Evolutionary conservation across 805 yeast species (phyloP).

Genomic region (Scheffersomyces coipomensis): DNA sequence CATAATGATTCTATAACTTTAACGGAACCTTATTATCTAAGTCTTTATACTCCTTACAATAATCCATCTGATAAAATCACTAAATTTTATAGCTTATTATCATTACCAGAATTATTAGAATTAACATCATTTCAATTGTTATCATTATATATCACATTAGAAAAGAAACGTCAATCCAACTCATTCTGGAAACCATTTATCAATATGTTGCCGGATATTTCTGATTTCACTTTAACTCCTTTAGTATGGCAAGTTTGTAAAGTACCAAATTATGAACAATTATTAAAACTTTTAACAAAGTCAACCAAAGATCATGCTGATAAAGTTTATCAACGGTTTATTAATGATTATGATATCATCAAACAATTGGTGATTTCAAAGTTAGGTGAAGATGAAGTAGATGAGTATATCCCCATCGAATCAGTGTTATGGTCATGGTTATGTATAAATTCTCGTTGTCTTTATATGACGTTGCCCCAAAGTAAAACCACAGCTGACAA

Average conservation of each 20-base stretch:
- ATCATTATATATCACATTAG: constrained; percentile 48
- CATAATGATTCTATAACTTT: constrained; percentile 40
- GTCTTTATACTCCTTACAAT: constrained; percentile 20
- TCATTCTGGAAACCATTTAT: constrained; percentile 74
- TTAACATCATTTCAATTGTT: constrained; percentile 63
- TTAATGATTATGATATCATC: constrained; percentile 44
- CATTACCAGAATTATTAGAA: constrained; percentile 30
- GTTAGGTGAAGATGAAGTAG: neutral
- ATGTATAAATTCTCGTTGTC: constrained; percentile 87
- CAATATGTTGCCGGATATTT: constrained; percentile 55
- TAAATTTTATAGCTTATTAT: constrained; percentile 27
- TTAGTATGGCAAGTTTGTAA: constrained; percentile 53
- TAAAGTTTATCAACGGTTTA: constrained; percentile 43
- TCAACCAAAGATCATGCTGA: constrained; percentile 38
- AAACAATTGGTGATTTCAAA: constrained; percentile 12
- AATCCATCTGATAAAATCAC: constrained; percentile 20
- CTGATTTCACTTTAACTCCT: constrained; percentile 59
- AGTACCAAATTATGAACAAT: constrained; percentile 17
- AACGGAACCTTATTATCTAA: constrained; percentile 15
- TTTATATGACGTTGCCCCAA: constrained; percentile 69
- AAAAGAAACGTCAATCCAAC: constrained; percentile 29
- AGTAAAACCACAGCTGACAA: constrained; percentile 55
- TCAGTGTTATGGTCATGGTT: constrained; percentile 73
- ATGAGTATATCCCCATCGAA: constrained; percentile 13
- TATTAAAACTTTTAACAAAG: constrained; percentile 43